A percentile compares a stretch with the other conserved stretches of the same genome.
phyloP scores from a whole-genome alignment of 1,284 basidiomycete species.

The Microbotryum intermedium region DNA sequence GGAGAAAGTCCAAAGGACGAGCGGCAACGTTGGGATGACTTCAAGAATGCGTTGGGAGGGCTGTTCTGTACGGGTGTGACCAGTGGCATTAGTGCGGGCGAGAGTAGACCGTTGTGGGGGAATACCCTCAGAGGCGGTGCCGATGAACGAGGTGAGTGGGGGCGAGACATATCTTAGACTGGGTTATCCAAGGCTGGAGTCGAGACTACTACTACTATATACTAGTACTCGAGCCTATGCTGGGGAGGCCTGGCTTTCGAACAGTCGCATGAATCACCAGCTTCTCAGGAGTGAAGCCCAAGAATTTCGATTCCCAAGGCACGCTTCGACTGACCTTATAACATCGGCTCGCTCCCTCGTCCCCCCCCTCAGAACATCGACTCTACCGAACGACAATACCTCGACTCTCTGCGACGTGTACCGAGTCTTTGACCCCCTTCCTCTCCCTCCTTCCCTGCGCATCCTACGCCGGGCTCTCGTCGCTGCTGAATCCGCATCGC shows the following conservation, averaged over 20 bases:
- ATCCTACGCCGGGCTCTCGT: slow-evolving; percentile 76
- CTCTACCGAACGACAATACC: slow-evolving; percentile 43
- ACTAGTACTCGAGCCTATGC: no score
- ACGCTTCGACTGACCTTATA: slow-evolving; percentile 1
- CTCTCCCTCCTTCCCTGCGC: slow-evolving; percentile 91
- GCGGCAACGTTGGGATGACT: slow-evolving; percentile 62
- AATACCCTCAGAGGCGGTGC: slow-evolving; percentile 9
- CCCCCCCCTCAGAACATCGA: slow-evolving; percentile 53
- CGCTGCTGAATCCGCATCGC: slow-evolving; percentile 72
- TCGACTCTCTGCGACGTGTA: slow-evolving; percentile 79
- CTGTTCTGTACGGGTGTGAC: slow-evolving; percentile 89
- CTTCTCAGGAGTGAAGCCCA: no score
- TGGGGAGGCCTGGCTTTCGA: no score
- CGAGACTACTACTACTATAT: no score
- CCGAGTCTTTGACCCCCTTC: slow-evolving; percentile 93
- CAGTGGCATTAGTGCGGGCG: slow-evolving; percentile 36
- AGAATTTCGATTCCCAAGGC: neutral
- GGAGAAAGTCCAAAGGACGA: slow-evolving; percentile 12
- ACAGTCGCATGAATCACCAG: neutral
- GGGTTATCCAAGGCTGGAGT: neutral
- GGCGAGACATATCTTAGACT: slow-evolving; percentile 21
- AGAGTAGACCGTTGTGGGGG: slow-evolving; percentile 21
- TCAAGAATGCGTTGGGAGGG: slow-evolving; percentile 81
- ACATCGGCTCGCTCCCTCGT: neutral
- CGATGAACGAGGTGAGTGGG: slow-evolving; percentile 28